These are phyloP conservation scores for Hanseniaspora hatyaiensis DNA, from an alignment of 805 yeast genomes.

Conservation along the genomic window DNA sequence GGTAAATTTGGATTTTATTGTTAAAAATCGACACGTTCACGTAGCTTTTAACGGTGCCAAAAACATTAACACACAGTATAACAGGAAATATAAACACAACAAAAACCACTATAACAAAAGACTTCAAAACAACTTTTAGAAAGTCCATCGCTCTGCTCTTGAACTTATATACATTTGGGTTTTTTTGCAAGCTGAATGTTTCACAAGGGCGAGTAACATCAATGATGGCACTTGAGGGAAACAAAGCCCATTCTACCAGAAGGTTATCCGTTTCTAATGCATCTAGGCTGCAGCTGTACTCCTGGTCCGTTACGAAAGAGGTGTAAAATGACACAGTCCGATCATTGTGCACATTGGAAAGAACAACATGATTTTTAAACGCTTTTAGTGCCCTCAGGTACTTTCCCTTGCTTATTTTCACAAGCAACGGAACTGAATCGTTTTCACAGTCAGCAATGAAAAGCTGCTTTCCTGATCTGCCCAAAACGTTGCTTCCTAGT, in stretches of 20 bases:
- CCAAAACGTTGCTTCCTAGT: conserved; percentile 43
- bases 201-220: conserved; percentile 15
- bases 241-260: neutral
- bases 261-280: conserved; percentile 1
- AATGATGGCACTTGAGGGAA: conserved; percentile 7
- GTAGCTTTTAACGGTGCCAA: conserved; percentile 1
- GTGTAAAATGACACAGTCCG: conserved; percentile 83
- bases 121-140: neutral
- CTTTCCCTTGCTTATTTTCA: conserved; percentile 26
- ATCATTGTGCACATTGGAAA: conserved; percentile 73
- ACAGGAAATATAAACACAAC: neutral
- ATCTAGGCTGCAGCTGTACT: conserved; percentile 1
- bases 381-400: conserved; percentile 44
- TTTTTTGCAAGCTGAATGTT: no score
- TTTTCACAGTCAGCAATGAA: conserved; percentile 38
- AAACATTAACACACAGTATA: neutral
- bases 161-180: no score
- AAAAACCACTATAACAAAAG: neutral
- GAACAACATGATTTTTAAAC: conserved; percentile 46
- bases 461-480: conserved; percentile 65
- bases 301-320: conserved; percentile 50
- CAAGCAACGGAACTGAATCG: conserved; percentile 16
- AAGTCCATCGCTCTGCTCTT: no score
- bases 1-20: neutral
- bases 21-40: conserved; percentile 6